Evolutionary conservation across 2,329 filamentous ascomycete species (phyloP).

Genomic region (Colletotrichum sp.): DNA sequence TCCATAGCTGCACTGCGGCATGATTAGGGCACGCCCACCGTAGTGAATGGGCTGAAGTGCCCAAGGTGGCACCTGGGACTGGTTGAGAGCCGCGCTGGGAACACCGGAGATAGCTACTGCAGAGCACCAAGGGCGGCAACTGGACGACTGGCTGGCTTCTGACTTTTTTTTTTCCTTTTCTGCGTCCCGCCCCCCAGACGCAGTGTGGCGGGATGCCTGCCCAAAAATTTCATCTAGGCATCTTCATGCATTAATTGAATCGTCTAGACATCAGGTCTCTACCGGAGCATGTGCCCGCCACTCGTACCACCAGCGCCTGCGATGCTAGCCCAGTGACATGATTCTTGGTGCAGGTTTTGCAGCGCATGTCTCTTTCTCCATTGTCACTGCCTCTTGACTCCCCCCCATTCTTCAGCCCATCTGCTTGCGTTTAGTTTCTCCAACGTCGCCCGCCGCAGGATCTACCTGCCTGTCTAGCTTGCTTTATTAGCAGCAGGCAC

Average conservation of each 20-base stretch:
- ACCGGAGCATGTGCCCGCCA: conserved; percentile 11
- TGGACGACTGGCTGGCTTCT: not conserved
- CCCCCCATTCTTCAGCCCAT: not conserved
- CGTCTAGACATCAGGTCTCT: not conserved
- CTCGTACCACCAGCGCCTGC: conserved; percentile 10
- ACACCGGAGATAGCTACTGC: conserved; percentile 2
- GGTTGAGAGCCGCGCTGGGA: not conserved
- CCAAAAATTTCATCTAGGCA: conserved; percentile 15
- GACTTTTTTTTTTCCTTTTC: not conserved
- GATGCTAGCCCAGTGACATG: conserved; percentile 11
- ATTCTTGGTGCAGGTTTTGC: not conserved
- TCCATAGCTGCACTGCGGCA: not conserved
- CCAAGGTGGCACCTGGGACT: not conserved
- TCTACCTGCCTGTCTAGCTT: not conserved
- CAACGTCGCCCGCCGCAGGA: conserved; percentile 1
- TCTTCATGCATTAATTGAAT: conserved; percentile 21
- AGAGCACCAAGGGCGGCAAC: not conserved
- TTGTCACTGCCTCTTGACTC: not conserved
- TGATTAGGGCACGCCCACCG: conserved; percentile 21
- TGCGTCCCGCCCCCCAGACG: not conserved
- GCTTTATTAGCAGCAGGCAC: conserved; percentile 6
- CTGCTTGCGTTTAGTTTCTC: not conserved
- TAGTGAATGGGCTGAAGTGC: not conserved
- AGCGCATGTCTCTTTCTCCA: not conserved
- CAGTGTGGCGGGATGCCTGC: conserved; percentile 4